Evolutionary conservation across 495 filamentous ascomycete genomes (phyloP), one percentile per base, ranked within the genome.

Genomic region (Stereocaulon alpinum): DNA sequence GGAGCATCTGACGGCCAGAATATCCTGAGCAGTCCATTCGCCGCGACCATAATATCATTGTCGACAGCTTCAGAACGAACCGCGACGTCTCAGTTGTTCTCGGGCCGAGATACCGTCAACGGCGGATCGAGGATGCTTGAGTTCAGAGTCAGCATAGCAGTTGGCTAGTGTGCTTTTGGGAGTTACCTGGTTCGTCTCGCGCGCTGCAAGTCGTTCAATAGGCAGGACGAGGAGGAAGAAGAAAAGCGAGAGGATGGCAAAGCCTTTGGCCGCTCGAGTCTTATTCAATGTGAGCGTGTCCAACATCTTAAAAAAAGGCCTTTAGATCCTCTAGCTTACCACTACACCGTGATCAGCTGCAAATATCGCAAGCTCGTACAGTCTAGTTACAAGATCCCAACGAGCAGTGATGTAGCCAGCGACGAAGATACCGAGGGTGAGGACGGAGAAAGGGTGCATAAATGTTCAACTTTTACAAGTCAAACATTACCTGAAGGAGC

Each of bases 331-430:
- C 41, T n/a, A 57, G 76, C 90, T 73, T 75, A 96, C 92, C 68
- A 98, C 88, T 67, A 99, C 93, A 69, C 91, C 91, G 88, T 96
- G 89, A 72, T 95, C 88, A 91, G 90, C 95, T 64, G 94, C 93
- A 71, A 96, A 99, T 56, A 93, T 88, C 55, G 89, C 88, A 66
- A 99, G 80, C 72, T 97, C 91, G 84, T 95, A 92, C 57, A 96
- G 80, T 63, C 90, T 86, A 58, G 90, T 95, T 63, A 96, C 91
- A 55, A 99, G 84, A 72, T 96, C 91, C 90, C 91, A 97, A 77
- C 94, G 86, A 67, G 93, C 93, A 73, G 94, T 96, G 71, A 89
- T 96, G 79, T 99, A 99, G 73, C 93, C 93, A 74, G 93, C 92
- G 78, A 97, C 84, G 76, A 99, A 99, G 79, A 99, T 95, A 70